Evolutionary conservation across 1,284 basidiomycete genomes (phyloP).

Genomic region (Crocinoboletus sp.): DNA sequence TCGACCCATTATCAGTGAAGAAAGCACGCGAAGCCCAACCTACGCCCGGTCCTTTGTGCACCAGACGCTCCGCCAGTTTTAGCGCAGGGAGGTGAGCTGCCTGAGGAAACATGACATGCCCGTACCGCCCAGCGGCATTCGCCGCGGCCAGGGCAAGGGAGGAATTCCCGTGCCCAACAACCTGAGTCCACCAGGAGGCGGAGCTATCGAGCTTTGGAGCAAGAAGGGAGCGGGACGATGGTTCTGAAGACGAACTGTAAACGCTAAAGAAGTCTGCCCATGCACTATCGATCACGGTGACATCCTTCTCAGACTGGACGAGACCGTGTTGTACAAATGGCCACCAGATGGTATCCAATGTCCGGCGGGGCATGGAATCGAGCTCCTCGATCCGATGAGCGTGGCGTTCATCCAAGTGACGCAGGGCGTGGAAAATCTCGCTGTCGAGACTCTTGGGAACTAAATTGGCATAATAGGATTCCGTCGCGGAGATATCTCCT

Average conservation of each 20-base stretch:
- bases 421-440: constrained; percentile 49
- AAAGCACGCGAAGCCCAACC: constrained; percentile 93
- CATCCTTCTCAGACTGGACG: constrained; percentile 63
- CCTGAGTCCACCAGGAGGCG: constrained; percentile 99
- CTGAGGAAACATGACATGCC: constrained; percentile 95
- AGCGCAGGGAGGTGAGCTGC: constrained; percentile 86
- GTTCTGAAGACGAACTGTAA: constrained; percentile 36
- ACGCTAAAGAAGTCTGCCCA: constrained; percentile 82
- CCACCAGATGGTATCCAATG: constrained; percentile 89
- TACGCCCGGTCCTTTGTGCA: constrained; percentile 67
- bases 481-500: constrained; percentile 55
- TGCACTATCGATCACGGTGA: constrained; percentile 92
- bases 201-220: constrained; percentile 84
- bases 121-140: constrained; percentile 87
- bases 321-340: constrained; percentile 94
- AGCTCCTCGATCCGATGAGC: constrained; percentile 61
- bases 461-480: constrained; percentile 65
- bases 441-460: constrained; percentile 33
- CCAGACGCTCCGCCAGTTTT: constrained; percentile 67
- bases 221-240: constrained; percentile 43
- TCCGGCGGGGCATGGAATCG: constrained; percentile 73
- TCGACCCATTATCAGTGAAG: constrained; percentile 93
- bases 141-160: constrained; percentile 84
- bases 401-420: constrained; percentile 66
- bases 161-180: constrained; percentile 81